These are phyloP conservation scores for Lactarius tabidus DNA, from an alignment of 768 basidiomycete genomes.

Conservation along the genomic window DNA sequence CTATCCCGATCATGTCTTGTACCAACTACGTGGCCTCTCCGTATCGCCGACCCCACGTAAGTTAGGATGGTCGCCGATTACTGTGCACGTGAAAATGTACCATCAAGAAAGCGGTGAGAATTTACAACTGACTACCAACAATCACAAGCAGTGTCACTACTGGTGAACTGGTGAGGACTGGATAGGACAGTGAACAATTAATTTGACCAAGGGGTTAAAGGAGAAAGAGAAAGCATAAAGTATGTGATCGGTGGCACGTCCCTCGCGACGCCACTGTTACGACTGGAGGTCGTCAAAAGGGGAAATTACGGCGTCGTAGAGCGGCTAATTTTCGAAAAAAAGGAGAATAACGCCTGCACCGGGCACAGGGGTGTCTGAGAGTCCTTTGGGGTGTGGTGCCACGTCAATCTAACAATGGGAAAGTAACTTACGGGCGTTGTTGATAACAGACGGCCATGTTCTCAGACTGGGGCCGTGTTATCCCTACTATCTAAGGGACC, in stretches of 20 bases:
- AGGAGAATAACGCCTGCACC: slow-evolving; percentile 4
- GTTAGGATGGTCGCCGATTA: background rate
- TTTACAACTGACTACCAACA: background rate
- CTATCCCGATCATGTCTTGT: background rate
- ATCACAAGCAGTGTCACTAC: background rate
- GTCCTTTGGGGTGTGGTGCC: background rate
- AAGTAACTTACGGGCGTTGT: background rate
- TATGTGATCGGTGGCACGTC: background rate
- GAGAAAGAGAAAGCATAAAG: background rate
- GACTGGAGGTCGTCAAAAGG: slow-evolving; percentile 6
- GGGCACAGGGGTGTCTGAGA: background rate
- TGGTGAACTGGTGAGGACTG: background rate
- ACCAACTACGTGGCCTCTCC: background rate
- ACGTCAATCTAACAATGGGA: background rate
- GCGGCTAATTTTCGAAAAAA: slow-evolving; percentile 6
- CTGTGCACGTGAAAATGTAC: background rate
- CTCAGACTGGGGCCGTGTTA: background rate
- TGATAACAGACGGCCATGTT: background rate
- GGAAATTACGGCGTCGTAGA: slow-evolving; percentile 6
- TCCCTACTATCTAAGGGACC: background rate
- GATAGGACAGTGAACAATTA: background rate
- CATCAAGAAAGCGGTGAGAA: background rate
- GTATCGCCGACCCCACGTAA: background rate
- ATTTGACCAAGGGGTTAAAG: background rate
- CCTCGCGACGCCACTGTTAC: background rate